Evolutionary conservation across 306 rosid genomes (phyloP).

Genomic region (Prunus mira): DNA sequence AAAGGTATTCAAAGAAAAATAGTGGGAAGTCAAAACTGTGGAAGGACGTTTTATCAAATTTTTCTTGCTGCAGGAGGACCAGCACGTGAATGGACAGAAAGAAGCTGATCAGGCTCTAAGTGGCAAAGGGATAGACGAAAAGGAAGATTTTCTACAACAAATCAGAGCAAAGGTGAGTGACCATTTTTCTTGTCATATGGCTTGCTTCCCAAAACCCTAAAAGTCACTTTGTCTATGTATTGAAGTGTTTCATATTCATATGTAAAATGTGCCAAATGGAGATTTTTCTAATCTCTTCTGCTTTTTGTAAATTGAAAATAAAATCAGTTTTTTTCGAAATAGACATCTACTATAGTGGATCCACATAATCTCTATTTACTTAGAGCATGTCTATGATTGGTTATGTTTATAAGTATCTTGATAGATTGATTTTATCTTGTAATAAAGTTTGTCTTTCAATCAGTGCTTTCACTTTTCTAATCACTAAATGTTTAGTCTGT

Average conservation of each 20-base stretch:
- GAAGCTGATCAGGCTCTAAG: constrained; percentile 43
- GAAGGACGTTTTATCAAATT: constrained; percentile 15
- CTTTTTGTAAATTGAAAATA: not conserved
- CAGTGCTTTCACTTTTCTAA: not conserved
- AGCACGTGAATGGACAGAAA: constrained; percentile 35
- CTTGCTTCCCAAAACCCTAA: not conserved
- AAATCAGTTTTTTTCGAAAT: not conserved
- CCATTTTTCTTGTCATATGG: constrained; percentile 9
- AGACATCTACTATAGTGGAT: not conserved
- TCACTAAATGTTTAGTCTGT: not conserved
- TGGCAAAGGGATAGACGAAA: constrained; percentile 49
- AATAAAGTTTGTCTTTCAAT: not conserved
- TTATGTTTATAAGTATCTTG: not conserved
- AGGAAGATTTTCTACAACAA: constrained; percentile 80
- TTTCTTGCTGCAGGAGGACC: constrained; percentile 33
- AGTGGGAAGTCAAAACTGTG: constrained; percentile 5
- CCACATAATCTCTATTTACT: not conserved
- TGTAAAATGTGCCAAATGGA: not conserved
- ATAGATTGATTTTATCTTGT: not conserved
- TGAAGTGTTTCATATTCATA: not conserved
- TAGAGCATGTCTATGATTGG: not conserved
- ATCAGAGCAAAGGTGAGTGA: constrained; percentile 69
- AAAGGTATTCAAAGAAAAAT: not conserved
- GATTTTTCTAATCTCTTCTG: not conserved
- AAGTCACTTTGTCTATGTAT: not conserved